Conservation (phyloP, 129 eudicot species). For the Daucus carota region DH1_v3.0 NC_030389.2:45538001-45538500, state of each 20-base stretch:
- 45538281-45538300: neutral
- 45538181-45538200: slow-evolving; percentile 6
- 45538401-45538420: neutral
- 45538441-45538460: neutral
- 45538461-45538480: neutral
- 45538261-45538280: neutral
- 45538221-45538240: slow-evolving; percentile 4
- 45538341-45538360: neutral
- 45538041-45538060: slow-evolving; percentile 74
- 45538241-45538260: neutral
- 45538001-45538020: slow-evolving; percentile 82
- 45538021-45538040: slow-evolving; percentile 84
- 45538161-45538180: neutral
- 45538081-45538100: slow-evolving; percentile 17
- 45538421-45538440: neutral
- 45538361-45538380: neutral
- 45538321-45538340: neutral
- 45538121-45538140: neutral
- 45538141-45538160: slow-evolving; percentile 2
- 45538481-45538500: neutral
- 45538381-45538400: neutral
- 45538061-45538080: slow-evolving; percentile 67
- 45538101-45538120: neutral
- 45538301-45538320: neutral
- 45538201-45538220: neutral